Evolutionary conservation across 2,329 filamentous ascomycete genomes (phyloP), one percentile per base, ranked within the genome.

Genomic region (Fusarium incarnatum): DNA sequence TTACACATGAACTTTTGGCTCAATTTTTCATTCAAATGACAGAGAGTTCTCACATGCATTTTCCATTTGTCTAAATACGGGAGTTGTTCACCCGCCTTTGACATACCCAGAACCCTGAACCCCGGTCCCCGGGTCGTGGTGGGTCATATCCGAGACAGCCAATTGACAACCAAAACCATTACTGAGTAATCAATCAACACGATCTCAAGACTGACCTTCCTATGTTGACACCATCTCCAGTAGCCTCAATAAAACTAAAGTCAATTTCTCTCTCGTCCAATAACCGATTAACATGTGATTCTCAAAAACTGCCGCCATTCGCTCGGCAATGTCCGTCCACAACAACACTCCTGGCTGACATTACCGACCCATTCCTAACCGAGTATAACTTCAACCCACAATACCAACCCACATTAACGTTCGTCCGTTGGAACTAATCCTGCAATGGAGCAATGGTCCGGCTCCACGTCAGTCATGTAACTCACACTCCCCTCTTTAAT

Each of bases 321-420:
- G 34, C 34, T 10, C 34, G 34, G 34, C 6, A 12, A 37, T 12
- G 0, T 4, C 18, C 1, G 34, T 37, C 6, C 1, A 12, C 18
- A 10, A 15, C 44, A 27, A 3, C 18, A 27, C 8, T n/a, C 11
- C 44, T 23, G 15, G 8, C 30, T 9, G 20, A 12, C 15, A 15
- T 12, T 28, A 34, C 30, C 9, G 27, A 34, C 32, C 40, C 22
- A 53, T 53, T 41, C 49, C 49, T 42, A 53, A 27, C 49, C 18
- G 22, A 34, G 49, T 20, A 53, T 53, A 53, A 53, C 34, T 25
- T 53, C 34, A 37, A 50, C 47, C 47, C 30, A 50, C 47, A 22
- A n/a, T 18, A 25, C 16, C 16, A 11, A 25, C 16, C 16, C 30
- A 50, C 30, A 53, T 18, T 53, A 53, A 41, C 34, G 22, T 52